Conservation (phyloP, 2,329 filamentous ascomycete genomes). For the Blastomyces percursus region DNA sequence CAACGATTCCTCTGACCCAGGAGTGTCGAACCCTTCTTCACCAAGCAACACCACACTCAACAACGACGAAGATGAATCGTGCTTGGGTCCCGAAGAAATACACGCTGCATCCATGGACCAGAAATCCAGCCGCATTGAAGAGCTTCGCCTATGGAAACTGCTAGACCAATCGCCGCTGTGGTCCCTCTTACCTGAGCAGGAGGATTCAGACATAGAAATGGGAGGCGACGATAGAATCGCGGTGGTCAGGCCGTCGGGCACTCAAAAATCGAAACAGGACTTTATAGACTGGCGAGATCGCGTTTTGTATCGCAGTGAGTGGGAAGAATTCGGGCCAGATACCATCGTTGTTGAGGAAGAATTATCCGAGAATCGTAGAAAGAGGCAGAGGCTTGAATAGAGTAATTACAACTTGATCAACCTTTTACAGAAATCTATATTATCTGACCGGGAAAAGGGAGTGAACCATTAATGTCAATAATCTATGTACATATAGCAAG, state of each 20-base stretch:
- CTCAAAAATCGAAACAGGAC: slow-evolving; percentile 28
- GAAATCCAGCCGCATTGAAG: slow-evolving; percentile 34
- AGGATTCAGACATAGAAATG: slow-evolving; percentile 15
- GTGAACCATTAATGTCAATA: neutral
- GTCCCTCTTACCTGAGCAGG: slow-evolving; percentile 12
- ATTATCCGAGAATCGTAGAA: slow-evolving; percentile 21
- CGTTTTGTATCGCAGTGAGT: slow-evolving; percentile 38
- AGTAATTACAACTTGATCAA: neutral
- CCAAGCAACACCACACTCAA: slow-evolving; percentile 4
- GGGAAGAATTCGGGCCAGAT: slow-evolving; percentile 37
- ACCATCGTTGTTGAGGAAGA: slow-evolving; percentile 22
- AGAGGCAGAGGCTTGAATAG: slow-evolving; percentile 21
- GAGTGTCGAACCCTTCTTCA: neutral
- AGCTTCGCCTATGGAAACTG: slow-evolving; percentile 35
- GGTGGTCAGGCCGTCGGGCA: slow-evolving; percentile 17
- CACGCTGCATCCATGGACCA: slow-evolving; percentile 41
- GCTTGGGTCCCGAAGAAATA: slow-evolving; percentile 29
- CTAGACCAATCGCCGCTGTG: slow-evolving; percentile 23
- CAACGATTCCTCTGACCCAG: neutral
- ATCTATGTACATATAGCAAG: neutral
- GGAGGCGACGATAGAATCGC: slow-evolving; percentile 15
- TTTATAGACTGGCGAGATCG: slow-evolving; percentile 39
- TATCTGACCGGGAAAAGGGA: neutral
- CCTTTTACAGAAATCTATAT: neutral
- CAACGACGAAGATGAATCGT: slow-evolving; percentile 9